phyloP scores from a whole-genome alignment of 2,329 filamentous ascomycete species.

The Nemania diffusa region DNA sequence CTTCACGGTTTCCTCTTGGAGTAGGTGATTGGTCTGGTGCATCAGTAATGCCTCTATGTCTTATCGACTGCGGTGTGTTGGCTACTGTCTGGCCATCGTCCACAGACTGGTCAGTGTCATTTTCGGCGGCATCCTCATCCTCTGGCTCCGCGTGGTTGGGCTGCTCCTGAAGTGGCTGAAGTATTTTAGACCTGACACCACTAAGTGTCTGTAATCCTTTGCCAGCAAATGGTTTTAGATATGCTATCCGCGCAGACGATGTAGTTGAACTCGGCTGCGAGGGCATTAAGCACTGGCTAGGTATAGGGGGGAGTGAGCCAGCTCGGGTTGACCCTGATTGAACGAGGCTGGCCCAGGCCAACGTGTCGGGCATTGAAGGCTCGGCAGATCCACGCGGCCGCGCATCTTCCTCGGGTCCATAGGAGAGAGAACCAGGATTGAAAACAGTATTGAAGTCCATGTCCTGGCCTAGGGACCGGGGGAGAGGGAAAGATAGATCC shows the following conservation, averaged over 20 bases:
- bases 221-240: slow-evolving; percentile 65
- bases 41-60: slow-evolving; percentile 38
- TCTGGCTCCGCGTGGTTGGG: slow-evolving; percentile 35
- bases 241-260: slow-evolving; percentile 61
- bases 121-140: slow-evolving; percentile 38
- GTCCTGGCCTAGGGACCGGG: slow-evolving; percentile 51
- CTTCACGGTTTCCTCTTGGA: slow-evolving; percentile 48
- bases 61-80: slow-evolving; percentile 48
- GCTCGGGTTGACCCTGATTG: slow-evolving; percentile 53
- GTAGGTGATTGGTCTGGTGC: slow-evolving; percentile 38
- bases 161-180: slow-evolving; percentile 49
- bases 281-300: slow-evolving; percentile 61
- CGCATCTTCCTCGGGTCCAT: slow-evolving; percentile 45
- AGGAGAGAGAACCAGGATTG: slow-evolving; percentile 51
- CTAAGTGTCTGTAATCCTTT: slow-evolving; percentile 66
- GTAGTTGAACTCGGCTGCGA: slow-evolving; percentile 65
- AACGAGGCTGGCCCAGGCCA: slow-evolving; percentile 60
- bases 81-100: slow-evolving; percentile 47
- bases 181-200: slow-evolving; percentile 51
- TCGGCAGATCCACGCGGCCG: slow-evolving; percentile 43
- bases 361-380: slow-evolving; percentile 65
- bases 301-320: slow-evolving; percentile 57
- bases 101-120: slow-evolving; percentile 39
- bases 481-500: slow-evolving; percentile 58
- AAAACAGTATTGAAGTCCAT: slow-evolving; percentile 57